These are phyloP conservation scores for Leucosporidium yakuticum DNA, from an alignment of 768 basidiomycete genomes.

Conservation along the genomic window DNA sequence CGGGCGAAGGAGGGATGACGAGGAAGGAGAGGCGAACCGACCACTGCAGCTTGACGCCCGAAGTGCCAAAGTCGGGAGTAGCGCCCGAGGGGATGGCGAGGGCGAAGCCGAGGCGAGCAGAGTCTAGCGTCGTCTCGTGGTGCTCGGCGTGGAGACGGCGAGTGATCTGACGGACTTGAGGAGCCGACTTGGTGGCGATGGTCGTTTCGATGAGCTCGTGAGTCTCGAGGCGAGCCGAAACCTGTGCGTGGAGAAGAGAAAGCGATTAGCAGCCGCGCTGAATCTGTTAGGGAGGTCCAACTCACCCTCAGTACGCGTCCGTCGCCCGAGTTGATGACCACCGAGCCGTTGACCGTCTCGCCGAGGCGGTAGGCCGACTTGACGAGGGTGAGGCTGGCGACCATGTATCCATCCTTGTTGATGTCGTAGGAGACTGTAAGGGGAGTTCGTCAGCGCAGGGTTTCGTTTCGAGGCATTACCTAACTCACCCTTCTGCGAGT, in stretches of 20 bases:
- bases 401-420: constrained; percentile 80
- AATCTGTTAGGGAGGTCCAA: constrained; percentile 53
- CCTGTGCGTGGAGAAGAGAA: constrained; percentile 46
- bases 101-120: constrained; percentile 72
- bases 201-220: constrained; percentile 69
- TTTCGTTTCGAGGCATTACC: neutral
- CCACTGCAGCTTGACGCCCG: constrained; percentile 83
- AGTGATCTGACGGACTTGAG: constrained; percentile 44
- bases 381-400: constrained; percentile 84
- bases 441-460: neutral
- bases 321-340: constrained; percentile 72
- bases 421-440: constrained; percentile 82
- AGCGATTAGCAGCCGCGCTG: constrained; percentile 38
- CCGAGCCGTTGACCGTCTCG: constrained; percentile 82
- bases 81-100: constrained; percentile 90
- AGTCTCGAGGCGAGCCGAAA: constrained; percentile 82
- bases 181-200: constrained; percentile 49
- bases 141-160: constrained; percentile 80
- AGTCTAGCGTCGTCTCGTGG: constrained; percentile 68
- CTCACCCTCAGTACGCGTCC: constrained; percentile 76
- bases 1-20: constrained; percentile 57
- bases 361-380: constrained; percentile 88
- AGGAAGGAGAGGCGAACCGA: constrained; percentile 76
- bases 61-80: constrained; percentile 73
- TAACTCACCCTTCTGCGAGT: constrained; percentile 72